phyloP scores from a whole-genome alignment of 768 basidiomycete species.

The Rossbeevera mucosa region DNA sequence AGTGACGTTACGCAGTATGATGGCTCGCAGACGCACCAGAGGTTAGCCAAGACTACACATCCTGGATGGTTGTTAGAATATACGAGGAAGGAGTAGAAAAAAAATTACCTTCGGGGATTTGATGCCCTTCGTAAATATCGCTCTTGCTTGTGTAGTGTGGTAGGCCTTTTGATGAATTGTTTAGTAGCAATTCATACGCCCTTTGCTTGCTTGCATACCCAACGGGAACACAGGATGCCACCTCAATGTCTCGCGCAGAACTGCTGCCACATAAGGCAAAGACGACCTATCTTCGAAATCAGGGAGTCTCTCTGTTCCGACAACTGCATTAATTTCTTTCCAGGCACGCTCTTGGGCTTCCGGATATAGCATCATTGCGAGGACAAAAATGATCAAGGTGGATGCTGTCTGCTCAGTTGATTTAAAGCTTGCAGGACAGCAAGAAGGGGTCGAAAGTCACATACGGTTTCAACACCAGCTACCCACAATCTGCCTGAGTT shows the following conservation, averaged over 20 bases:
- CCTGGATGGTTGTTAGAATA: conserved; percentile 21
- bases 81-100: background rate
- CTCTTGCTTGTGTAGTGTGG: conserved; percentile 25
- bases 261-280: conserved; percentile 31
- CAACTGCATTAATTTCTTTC: conserved; percentile 30
- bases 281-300: conserved; percentile 24
- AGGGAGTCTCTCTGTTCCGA: conserved; percentile 28
- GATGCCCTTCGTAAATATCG: conserved; percentile 24
- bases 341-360: conserved; percentile 32
- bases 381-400: conserved; percentile 28
- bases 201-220: conserved; percentile 13
- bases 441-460: background rate
- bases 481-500: conserved; percentile 4
- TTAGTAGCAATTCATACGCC: background rate
- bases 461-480: conserved; percentile 31
- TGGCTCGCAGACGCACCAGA: conserved; percentile 19
- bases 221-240: conserved; percentile 33
- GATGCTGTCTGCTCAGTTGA: conserved; percentile 27
- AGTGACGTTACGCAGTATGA: background rate
- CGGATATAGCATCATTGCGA: conserved; percentile 34
- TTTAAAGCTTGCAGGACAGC: conserved; percentile 1
- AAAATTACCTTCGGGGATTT: conserved; percentile 25
- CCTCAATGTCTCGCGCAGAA: conserved; percentile 34
- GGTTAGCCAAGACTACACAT: conserved; percentile 28
- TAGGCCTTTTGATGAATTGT: conserved; percentile 16